A percentile compares a stretch with the other conserved stretches of the same genome.
These are phyloP conservation scores for Aureobasidium sp. DNA, from an alignment of 2,329 filamentous ascomycete species.

Conservation along the genomic window DNA sequence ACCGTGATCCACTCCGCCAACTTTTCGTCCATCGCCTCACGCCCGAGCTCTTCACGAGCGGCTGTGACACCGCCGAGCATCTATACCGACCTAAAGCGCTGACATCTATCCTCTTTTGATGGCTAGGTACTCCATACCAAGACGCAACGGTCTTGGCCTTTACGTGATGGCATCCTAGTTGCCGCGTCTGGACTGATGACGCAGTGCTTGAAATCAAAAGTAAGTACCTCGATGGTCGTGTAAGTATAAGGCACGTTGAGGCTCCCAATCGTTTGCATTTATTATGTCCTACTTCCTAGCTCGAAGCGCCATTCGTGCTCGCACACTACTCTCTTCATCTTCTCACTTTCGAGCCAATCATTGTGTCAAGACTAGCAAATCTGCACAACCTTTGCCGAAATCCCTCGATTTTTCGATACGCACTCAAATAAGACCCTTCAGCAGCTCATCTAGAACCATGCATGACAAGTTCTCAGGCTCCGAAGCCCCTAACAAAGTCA, in stretches of 20 bases:
- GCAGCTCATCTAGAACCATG: not conserved
- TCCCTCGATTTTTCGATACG: too few species aligned
- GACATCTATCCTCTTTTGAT: not conserved
- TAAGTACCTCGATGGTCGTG: not conserved
- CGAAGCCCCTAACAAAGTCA: constrained; percentile 9
- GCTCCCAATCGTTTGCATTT: not conserved
- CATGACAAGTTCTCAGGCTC: constrained; percentile 10
- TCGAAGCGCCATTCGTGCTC: not conserved
- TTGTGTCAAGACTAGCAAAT: too few species aligned
- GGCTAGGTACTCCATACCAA: constrained; percentile 11
- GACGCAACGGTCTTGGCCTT: constrained; percentile 12
- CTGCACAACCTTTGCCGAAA: too few species aligned
- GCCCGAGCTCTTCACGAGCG: not conserved
- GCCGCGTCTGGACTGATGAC: not conserved
- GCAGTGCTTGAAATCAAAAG: not conserved
- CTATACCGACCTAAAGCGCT: not conserved
- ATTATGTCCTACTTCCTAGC: not conserved
- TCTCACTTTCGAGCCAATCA: not conserved
- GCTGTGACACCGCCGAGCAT: constrained; percentile 9
- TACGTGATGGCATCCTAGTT: constrained; percentile 1
- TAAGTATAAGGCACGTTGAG: not conserved
- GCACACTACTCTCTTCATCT: not conserved
- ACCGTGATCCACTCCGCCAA: not conserved
- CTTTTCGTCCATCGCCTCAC: not conserved
- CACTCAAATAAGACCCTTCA: not conserved